Evolutionary conservation across 169 alveolate species (phyloP), one percentile per base, ranked within the genome.

Genomic region (Babesia ovata): DNA sequence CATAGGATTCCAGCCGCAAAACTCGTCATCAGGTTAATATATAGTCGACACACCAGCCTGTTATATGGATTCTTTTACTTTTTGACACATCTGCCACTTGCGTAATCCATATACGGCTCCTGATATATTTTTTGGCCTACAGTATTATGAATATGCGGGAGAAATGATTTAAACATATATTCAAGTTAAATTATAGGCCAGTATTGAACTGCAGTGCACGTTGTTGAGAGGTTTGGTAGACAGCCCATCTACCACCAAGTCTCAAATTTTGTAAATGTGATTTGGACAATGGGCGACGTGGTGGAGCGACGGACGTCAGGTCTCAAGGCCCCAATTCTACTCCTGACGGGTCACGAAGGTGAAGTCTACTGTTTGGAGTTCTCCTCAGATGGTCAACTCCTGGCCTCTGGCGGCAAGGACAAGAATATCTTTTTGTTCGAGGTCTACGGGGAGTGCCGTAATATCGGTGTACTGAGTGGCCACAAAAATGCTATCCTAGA

Each of bases 401-500:
- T 93, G 57, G 94, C 95, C 22, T 86, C 96, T 0, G 92, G 92
- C 33, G 87, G 94, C 53, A 87, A 85, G 45, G 96, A 93, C 83
- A 82, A 75, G 59, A 59, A 60, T 54, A 75, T 91, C 46, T 84
- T 91, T 50, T 66, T 92, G 22, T 92, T 84, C 67, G 77, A 87
- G 78, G 95, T 90, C 3, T 93, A 85, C 67, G 95, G 94, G 17
- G 96, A 93, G 62, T 90, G 95, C 77, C 85, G 76, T 50, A 93
- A 91, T 24, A 72, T 88, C 61, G 87, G 88, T n/a, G 92, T 88
- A 19, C 67, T 93, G 73, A 84, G 83, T 19, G 96, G 96, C n/a
- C 96, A 93, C 77, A 86, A 86, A 50, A 91, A 92, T 48, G 96
- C 96, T 14, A 88, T 93, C n/a, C 86, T 93, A 33, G 94, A 93